Conservation (phyloP, 2,329 filamentous ascomycete genomes). For the Colletotrichum tropicale region DNA sequence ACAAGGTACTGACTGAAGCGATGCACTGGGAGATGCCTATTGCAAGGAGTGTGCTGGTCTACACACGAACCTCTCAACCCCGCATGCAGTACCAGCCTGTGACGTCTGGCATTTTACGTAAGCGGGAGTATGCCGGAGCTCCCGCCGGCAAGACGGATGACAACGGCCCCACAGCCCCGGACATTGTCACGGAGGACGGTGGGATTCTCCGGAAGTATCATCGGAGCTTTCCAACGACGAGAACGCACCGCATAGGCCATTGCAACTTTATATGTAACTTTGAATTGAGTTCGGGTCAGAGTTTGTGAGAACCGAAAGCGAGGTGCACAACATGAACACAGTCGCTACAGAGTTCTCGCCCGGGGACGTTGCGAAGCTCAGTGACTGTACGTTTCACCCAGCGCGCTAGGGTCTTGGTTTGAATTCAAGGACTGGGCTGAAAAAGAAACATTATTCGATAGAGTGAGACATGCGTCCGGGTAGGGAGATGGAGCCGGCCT, state of each 20-base stretch:
- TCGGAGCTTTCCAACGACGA: accelerated
- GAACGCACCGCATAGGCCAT: not conserved
- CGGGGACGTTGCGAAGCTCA: not conserved
- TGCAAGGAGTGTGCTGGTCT: not conserved
- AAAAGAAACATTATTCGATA: not conserved
- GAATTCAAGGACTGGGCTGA: not conserved
- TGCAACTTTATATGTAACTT: accelerated
- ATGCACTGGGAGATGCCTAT: not conserved
- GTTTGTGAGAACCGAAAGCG: not conserved
- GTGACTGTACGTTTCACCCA: not conserved
- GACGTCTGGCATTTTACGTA: constrained; percentile 13
- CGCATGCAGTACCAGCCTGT: not conserved
- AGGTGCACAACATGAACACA: not conserved
- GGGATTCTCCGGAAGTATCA: accelerated
- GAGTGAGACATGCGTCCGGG: not conserved
- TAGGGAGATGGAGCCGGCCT: not conserved
- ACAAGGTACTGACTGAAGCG: not conserved
- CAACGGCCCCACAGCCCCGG: not conserved
- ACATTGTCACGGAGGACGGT: not conserved
- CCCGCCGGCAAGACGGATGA: not conserved
- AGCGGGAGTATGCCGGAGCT: not conserved
- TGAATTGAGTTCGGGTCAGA: not conserved
- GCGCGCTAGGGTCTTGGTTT: not conserved
- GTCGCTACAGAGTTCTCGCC: not conserved
- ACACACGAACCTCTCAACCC: not conserved